These are phyloP conservation scores for Cucumis melo DNA, from an alignment of 306 rosid species.

Conservation along the genomic window DNA sequence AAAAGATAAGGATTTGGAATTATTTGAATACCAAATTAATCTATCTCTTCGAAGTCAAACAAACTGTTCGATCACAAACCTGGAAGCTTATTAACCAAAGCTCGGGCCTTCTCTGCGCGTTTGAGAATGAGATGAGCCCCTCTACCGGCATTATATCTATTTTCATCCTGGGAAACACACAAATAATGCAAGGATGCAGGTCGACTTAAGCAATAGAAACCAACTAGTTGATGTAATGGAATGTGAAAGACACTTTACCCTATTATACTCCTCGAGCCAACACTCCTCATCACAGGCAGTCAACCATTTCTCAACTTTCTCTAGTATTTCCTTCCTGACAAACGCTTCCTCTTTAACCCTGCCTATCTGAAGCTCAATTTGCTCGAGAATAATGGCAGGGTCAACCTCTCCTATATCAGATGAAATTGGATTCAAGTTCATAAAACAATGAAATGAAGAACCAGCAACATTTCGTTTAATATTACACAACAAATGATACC, in stretches of 20 bases:
- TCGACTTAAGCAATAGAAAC: neutral
- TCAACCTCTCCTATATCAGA: conserved; percentile 24
- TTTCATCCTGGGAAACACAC: conserved; percentile 42
- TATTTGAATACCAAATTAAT: neutral
- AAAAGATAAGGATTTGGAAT: neutral
- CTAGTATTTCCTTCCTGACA: conserved; percentile 64
- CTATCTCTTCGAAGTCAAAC: neutral
- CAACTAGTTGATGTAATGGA: neutral
- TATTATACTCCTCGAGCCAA: conserved; percentile 85
- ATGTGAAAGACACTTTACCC: conserved; percentile 19
- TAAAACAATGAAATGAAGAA: neutral
- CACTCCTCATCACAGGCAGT: conserved; percentile 60
- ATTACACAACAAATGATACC: conserved; percentile 17
- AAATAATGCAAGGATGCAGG: neutral
- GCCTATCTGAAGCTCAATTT: conserved; percentile 40
- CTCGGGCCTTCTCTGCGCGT: conserved; percentile 73
- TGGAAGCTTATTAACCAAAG: conserved; percentile 48
- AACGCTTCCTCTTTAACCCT: conserved; percentile 48
- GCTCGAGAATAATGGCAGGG: conserved; percentile 31
- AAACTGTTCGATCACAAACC: conserved; percentile 16
- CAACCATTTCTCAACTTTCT: conserved; percentile 66
- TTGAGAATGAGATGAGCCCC: conserved; percentile 60
- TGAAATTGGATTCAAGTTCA: neutral
- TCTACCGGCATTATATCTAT: conserved; percentile 65
- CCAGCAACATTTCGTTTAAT: neutral